Conservation (phyloP, 345 rosid genomes). For the Rhodamnia rubescens region DNA sequence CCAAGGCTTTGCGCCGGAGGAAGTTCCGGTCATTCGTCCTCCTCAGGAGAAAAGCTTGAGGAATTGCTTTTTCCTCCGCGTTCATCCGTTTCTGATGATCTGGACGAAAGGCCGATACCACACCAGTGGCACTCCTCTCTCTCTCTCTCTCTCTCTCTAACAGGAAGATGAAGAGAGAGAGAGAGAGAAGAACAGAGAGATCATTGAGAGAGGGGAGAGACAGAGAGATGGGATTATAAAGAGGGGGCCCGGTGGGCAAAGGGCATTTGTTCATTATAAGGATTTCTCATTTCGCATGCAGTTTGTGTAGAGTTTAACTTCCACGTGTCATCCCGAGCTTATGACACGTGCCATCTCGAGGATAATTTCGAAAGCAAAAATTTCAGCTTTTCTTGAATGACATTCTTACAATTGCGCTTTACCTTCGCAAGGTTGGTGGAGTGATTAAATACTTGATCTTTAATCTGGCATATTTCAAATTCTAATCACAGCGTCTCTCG, state of each 20-base stretch:
- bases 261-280: background rate
- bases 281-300: background rate
- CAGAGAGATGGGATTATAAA: constrained; percentile 5
- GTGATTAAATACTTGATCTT: rapidly evolving
- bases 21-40: background rate
- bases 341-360: background rate
- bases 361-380: background rate
- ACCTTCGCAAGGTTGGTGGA: background rate
- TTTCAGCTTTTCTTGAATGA: background rate
- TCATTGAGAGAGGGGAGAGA: background rate
- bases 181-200: constrained; percentile 1
- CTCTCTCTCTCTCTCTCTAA: background rate
- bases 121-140: background rate
- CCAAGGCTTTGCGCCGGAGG: background rate
- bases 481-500: background rate
- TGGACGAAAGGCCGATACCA: background rate
- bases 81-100: background rate
- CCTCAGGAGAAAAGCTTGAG: background rate
- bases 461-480: background rate
- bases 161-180: background rate
- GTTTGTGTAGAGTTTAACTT: background rate
- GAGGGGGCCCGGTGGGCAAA: constrained; percentile 12
- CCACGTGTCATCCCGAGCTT: background rate
- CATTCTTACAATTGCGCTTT: background rate
- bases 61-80: background rate